Percentiles rank a stretch among this genome's conserved stretches.
Evolutionary conservation across 371 early-diverging fungal genomes (phyloP).

Genomic region (Mucor sp.): DNA sequence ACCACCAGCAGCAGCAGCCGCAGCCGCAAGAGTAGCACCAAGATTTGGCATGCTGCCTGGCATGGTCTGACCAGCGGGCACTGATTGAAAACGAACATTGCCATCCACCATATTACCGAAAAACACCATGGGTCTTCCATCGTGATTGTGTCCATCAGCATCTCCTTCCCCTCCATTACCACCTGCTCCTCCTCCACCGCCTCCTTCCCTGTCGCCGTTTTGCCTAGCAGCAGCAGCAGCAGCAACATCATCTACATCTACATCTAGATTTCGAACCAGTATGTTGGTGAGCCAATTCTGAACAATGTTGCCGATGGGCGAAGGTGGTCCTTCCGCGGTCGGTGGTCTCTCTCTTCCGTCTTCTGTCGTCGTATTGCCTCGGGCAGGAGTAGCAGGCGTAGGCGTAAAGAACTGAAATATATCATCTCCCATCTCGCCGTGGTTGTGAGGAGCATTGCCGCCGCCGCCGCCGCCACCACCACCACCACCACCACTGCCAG

Average conservation of each 20-base stretch:
- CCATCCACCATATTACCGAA: constrained; percentile 40
- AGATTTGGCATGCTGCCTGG: constrained; percentile 7
- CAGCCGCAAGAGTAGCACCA: not conserved
- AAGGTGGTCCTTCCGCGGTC: not conserved
- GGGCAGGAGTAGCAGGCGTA: not conserved
- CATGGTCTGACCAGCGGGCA: constrained; percentile 6
- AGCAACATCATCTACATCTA: no score
- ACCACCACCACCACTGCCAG: not conserved
- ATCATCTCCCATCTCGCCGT: constrained; percentile 28
- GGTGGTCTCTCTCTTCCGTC: not conserved
- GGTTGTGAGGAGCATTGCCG: not conserved
- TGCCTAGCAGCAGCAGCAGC: not conserved
- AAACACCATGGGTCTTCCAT: constrained; percentile 26
- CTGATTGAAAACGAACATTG: constrained; percentile 30
- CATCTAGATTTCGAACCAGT: constrained; percentile 8
- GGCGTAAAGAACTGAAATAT: constrained; percentile 30
- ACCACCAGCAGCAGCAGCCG: not conserved
- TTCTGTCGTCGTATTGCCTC: not conserved
- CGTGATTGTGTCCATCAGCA: not conserved
- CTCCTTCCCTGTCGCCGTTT: not conserved
- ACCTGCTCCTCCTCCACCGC: no score
- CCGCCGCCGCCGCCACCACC: no score
- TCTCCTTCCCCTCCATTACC: no score
- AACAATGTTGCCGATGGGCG: constrained; percentile 26
- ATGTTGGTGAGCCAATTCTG: constrained; percentile 29